Evolutionary conservation across 805 yeast species (phyloP).

Genomic region (Lachancea kluyveri): DNA sequence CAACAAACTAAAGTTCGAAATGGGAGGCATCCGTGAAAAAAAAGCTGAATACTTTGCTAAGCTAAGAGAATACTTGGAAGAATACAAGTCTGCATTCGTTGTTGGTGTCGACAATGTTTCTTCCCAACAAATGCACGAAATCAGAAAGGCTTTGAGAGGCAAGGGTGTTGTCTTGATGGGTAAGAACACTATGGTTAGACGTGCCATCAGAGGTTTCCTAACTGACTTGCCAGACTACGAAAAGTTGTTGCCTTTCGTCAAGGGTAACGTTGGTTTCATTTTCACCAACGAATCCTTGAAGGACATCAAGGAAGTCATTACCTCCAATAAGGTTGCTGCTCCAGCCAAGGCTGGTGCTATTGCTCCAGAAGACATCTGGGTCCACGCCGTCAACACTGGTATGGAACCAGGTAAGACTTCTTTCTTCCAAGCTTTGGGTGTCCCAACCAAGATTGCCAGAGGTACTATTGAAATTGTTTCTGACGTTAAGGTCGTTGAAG

Average conservation of each 20-base stretch:
- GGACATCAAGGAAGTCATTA: constrained; percentile 80
- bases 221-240: constrained; percentile 93
- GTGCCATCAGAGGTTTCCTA: constrained; percentile 96
- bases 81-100: constrained; percentile 95
- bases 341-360: constrained; percentile 99
- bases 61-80: constrained; percentile 91
- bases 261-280: constrained; percentile 99
- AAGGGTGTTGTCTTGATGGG: constrained; percentile 97
- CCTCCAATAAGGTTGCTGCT: constrained; percentile 96
- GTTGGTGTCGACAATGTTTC: constrained; percentile 99
- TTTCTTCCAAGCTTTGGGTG: constrained; percentile 99
- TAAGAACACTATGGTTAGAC: constrained; percentile 99
- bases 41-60: constrained; percentile 92
- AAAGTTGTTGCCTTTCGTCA: constrained; percentile 89
- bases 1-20: constrained; percentile 76
- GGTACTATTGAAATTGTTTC: constrained; percentile 99
- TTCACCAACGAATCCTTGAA: constrained; percentile 97
- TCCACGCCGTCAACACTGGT: constrained; percentile 99
- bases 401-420: constrained; percentile 99
- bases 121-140: constrained; percentile 99
- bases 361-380: constrained; percentile 96
- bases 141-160: constrained; percentile 94
- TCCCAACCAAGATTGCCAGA: constrained; percentile 99
- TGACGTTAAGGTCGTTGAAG: constrained; percentile 91
- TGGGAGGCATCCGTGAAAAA: constrained; percentile 99